Percentiles rank a stretch among this genome's conserved stretches.
These are phyloP conservation scores for Ciborinia camelliae DNA, from an alignment of 2,329 filamentous ascomycete genomes.

Conservation along the genomic window DNA sequence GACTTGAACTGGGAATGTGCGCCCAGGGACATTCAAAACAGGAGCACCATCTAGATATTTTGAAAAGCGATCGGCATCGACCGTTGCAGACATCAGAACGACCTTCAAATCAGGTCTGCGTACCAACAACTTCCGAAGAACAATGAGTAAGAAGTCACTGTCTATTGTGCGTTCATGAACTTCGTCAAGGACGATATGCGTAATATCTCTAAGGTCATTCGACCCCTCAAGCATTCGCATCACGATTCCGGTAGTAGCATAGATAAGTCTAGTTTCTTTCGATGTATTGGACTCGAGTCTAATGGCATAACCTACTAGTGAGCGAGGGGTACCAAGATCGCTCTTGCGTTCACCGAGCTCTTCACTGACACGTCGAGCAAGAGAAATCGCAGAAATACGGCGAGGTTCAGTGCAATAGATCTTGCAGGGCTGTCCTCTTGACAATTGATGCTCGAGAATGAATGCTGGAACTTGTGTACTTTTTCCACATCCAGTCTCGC, in stretches of 20 bases:
- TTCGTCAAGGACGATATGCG: constrained; percentile 93
- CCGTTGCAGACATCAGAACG: constrained; percentile 94
- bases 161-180: constrained; percentile 96
- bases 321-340: constrained; percentile 78
- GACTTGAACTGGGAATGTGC: constrained; percentile 88
- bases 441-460: constrained; percentile 83
- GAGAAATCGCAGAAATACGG: constrained; percentile 91
- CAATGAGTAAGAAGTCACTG: constrained; percentile 91
- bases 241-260: constrained; percentile 89
- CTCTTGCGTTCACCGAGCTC: constrained; percentile 82
- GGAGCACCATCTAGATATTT: constrained; percentile 82
- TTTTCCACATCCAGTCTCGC: constrained; percentile 96
- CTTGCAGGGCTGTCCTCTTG: constrained; percentile 77
- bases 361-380: constrained; percentile 89
- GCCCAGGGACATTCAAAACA: constrained; percentile 83
- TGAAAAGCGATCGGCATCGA: constrained; percentile 89
- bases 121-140: constrained; percentile 77
- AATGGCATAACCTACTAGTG: constrained; percentile 91
- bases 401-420: constrained; percentile 95
- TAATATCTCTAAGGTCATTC: constrained; percentile 82
- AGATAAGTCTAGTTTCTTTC: constrained; percentile 78
- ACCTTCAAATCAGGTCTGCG: constrained; percentile 81
- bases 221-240: constrained; percentile 94
- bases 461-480: constrained; percentile 97
- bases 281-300: constrained; percentile 84